These are phyloP conservation scores for Boletus subcaerulescens DNA, from an alignment of 768 basidiomycete genomes.

Conservation along the genomic window DNA sequence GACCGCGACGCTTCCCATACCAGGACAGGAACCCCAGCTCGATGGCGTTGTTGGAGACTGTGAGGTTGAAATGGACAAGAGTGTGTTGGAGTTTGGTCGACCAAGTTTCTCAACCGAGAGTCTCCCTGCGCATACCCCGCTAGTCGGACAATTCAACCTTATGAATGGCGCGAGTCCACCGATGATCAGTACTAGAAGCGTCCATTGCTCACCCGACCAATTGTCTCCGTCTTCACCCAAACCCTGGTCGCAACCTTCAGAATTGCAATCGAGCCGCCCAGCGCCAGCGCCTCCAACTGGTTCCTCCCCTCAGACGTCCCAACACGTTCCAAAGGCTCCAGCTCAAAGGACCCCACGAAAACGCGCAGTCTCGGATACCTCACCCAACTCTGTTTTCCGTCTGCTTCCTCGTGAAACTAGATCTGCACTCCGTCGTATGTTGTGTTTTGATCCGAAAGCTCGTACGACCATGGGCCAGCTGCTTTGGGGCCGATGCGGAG, in stretches of 20 bases:
- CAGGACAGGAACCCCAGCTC: not conserved
- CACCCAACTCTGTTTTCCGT: conserved; percentile 88
- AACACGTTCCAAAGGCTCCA: conserved; percentile 38
- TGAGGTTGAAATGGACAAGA: conserved; percentile 57
- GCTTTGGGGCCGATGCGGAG: conserved; percentile 75
- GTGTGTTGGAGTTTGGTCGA: conserved; percentile 72
- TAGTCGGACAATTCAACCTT: not conserved
- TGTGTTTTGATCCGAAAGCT: conserved; percentile 82
- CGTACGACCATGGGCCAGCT: conserved; percentile 93
- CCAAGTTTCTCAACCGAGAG: conserved; percentile 77
- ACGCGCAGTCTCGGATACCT: conserved; percentile 24
- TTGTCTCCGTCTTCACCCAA: conserved; percentile 6
- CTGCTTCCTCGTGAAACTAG: conserved; percentile 92
- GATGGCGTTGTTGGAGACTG: not conserved
- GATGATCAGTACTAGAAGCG: not conserved
- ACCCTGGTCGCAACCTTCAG: conserved; percentile 12
- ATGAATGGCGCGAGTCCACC: conserved; percentile 1
- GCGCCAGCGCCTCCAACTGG: conserved; percentile 18
- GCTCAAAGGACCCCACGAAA: conserved; percentile 38
- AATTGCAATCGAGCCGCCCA: conserved; percentile 25
- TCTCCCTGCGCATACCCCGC: conserved; percentile 35
- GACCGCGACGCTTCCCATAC: conserved; percentile 35
- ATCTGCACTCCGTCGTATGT: conserved; percentile 87
- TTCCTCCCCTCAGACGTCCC: not conserved
- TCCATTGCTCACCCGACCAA: not conserved